phyloP scores from a whole-genome alignment of 2,329 filamentous ascomycete genomes.

The Colletotrichum lentis region DNA sequence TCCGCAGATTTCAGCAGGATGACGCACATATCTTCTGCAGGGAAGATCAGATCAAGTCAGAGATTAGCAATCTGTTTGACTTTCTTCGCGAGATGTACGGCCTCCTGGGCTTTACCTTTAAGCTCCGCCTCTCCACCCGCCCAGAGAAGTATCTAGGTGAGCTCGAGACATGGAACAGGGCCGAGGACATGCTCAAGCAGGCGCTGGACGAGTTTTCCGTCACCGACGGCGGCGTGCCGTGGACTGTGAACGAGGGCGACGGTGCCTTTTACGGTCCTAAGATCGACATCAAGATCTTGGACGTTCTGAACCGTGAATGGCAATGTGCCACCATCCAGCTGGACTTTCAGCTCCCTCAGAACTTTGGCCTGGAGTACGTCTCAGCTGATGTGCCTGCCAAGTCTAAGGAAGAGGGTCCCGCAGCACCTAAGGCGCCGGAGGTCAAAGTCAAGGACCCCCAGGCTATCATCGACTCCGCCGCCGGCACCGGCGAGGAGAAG shows the following conservation, averaged over 20 bases:
- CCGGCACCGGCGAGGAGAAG: constrained; percentile 56
- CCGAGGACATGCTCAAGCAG: constrained; percentile 80
- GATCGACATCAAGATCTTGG: constrained; percentile 94
- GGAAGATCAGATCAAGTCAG: constrained; percentile 75
- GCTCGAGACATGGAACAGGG: constrained; percentile 85
- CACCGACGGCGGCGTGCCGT: constrained; percentile 53
- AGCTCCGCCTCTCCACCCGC: constrained; percentile 91
- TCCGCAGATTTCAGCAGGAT: constrained; percentile 94
- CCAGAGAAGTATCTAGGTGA: constrained; percentile 89
- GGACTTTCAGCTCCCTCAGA: constrained; percentile 71
- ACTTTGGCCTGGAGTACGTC: constrained; percentile 88
- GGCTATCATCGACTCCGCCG: constrained; percentile 43
- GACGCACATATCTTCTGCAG: constrained; percentile 97
- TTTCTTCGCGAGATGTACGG: constrained; percentile 80
- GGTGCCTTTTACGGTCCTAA: constrained; percentile 99
- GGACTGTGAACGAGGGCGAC: constrained; percentile 93
- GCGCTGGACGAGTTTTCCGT: constrained; percentile 79
- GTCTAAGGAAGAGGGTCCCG: constrained; percentile 44
- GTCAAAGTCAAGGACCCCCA: constrained; percentile 49
- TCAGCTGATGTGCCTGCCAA: constrained; percentile 67
- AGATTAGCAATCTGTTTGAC: constrained; percentile 86
- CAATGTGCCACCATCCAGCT: constrained; percentile 95
- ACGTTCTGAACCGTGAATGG: constrained; percentile 78
- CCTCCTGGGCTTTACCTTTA: constrained; percentile 75
- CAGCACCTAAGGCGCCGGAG: constrained; percentile 41